A percentile compares a stretch with the other conserved stretches of the same genome.
Conservation (phyloP, 441 rosid genomes). For the Populus hybrid region DNA sequence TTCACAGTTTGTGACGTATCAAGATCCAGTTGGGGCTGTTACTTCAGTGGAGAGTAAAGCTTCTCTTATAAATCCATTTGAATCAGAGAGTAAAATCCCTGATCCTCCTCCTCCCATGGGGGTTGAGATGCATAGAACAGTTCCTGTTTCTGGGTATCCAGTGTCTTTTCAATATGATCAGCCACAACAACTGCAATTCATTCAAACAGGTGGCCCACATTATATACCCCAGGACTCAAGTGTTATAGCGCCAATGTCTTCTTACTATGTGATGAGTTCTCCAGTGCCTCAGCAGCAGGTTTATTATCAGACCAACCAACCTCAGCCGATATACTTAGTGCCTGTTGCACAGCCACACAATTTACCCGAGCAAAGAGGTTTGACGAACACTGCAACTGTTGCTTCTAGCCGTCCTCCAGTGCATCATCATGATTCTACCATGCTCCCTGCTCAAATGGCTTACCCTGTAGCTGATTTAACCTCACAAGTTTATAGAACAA, state of each 20-base stretch:
- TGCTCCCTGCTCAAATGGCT: conserved; percentile 26
- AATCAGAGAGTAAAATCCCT: conserved; percentile 23
- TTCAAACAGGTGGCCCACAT: conserved; percentile 32
- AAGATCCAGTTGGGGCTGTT: conserved; percentile 23
- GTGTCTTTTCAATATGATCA: conserved; percentile 34
- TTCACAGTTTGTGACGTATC: conserved; percentile 24
- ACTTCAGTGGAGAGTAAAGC: conserved; percentile 34
- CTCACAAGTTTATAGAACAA: conserved; percentile 32
- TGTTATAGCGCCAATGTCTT: conserved; percentile 29
- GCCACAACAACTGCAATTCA: conserved; percentile 40
- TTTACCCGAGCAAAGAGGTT: conserved; percentile 28
- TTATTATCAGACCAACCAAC: conserved; percentile 44
- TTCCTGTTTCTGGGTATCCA: conserved; percentile 45
- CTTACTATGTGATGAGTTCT: conserved; percentile 39
- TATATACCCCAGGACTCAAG: conserved; percentile 35
- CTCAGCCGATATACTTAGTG: conserved; percentile 40
- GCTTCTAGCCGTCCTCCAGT: conserved; percentile 21
- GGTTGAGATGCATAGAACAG: conserved; percentile 29
- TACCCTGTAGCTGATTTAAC: conserved; percentile 36
- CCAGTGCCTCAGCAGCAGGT: conserved; percentile 32
- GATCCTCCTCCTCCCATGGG: conserved; percentile 22
- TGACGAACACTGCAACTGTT: conserved; percentile 19
- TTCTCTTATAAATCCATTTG: conserved; percentile 20
- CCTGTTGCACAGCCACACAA: conserved; percentile 44
- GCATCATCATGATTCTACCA: conserved; percentile 28